Base-by-base conservation (phyloP, 306 rosid species). In the Coriaria nepalensis region DNA sequence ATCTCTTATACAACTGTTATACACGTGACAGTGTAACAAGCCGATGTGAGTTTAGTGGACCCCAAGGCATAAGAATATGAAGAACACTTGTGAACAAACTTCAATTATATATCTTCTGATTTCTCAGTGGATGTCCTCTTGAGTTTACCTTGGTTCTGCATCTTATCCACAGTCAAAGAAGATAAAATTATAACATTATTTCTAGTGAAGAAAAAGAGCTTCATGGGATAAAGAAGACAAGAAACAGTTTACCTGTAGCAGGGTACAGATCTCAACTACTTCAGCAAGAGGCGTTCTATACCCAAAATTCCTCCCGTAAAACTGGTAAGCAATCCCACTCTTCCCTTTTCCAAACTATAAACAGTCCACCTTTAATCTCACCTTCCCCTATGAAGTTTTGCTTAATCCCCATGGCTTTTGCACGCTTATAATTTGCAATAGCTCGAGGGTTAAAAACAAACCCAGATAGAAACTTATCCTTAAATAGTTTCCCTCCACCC, bases 251-350 rank as follows among this genome's bases (percentile, higher is more conserved):
- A 83, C 86, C 86, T 76, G 77, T 70, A 87, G 37, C 51, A 73
- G 81, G 35, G 68, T 68, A 54, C 93, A 87, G 49, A 80, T 78
- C 40, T 80, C 83, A 14, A 78, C 71, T 53, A 83, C 79, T 87
- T 87, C 96, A 59, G 83, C 74, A 35, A 60, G 5, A 37, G 96
- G 96, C 12, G 94, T 83, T 94, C 96, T 83, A 66, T 87, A 94
- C 36, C 96, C 96, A 37, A 87, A 87, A 56, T 87, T 87, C 52
- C 94, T 78, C 76, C 80, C 94, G 15, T 83, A 76, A 66, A 87
- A 87, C 78, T 83, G 86, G 61, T 83, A 87, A 40, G 93, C 88
- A 45, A 87, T 69, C 54, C 96, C 94, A 62, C 57, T 72, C 63
- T 62, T 87, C 46, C 86, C 81, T 39, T 64, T 58, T 45, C 93